A percentile compares a stretch with the other conserved stretches of the same genome.
These are phyloP conservation scores for Daphne laureola DNA, from an alignment of 441 rosid genomes.

Conservation along the genomic window DNA sequence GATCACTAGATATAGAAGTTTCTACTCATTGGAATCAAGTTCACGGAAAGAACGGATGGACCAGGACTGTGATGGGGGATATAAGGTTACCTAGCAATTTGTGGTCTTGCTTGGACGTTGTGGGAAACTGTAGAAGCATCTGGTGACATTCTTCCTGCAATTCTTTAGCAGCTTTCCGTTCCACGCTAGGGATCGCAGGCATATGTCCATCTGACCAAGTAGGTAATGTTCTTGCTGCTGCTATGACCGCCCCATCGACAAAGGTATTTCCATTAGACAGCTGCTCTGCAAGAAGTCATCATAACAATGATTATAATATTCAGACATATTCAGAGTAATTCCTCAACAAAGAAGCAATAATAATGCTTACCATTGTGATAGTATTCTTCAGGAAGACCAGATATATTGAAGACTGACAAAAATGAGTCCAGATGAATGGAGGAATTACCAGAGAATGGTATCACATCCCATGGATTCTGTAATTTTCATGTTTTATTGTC, in stretches of 20 bases:
- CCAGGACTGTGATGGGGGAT: too few species aligned
- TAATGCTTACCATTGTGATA: constrained; percentile 51
- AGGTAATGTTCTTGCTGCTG: constrained; percentile 83
- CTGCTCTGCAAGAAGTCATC: constrained; percentile 28
- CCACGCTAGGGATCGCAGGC: constrained; percentile 65
- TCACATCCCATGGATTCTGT: constrained; percentile 92
- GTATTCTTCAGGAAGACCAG: constrained; percentile 85
- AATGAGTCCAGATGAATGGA: constrained; percentile 78
- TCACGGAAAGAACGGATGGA: too few species aligned
- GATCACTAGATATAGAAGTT: too few species aligned
- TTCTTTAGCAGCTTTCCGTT: constrained; percentile 71
- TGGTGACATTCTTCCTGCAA: constrained; percentile 69
- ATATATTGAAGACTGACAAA: constrained; percentile 66
- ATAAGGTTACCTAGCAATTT: constrained; percentile 45
- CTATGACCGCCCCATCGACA: constrained; percentile 78
- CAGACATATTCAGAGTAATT: not conserved
- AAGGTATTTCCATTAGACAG: constrained; percentile 41
- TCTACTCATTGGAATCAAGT: too few species aligned
- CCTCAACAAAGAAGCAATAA: not conserved
- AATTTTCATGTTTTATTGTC: constrained; percentile 7
- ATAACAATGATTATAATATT: not conserved
- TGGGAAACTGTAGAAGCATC: constrained; percentile 62
- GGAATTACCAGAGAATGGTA: constrained; percentile 64
- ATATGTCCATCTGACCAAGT: constrained; percentile 81
- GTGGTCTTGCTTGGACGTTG: constrained; percentile 66